Evolutionary conservation across 768 basidiomycete genomes (phyloP), one percentile per base, ranked within the genome.

Genomic region (Imleria badia): DNA sequence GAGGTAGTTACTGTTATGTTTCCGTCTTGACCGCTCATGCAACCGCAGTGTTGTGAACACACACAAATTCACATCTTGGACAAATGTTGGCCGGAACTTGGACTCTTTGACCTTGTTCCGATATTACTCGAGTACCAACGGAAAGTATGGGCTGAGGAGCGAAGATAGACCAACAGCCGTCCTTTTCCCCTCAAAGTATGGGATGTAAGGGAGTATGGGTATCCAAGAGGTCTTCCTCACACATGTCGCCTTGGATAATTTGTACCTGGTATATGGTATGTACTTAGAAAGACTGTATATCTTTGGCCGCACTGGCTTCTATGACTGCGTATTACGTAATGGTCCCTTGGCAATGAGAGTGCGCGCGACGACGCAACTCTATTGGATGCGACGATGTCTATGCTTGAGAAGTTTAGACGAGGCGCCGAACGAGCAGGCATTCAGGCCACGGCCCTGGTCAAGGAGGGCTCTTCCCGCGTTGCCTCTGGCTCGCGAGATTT

Each of bases 51-150:
- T 57, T 86, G 80, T 49, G 86, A 95, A 63, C 70, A 88, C 59
- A 92, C 93, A 0, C 92, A 95, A 60, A 72, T 99, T 10, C 92
- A 98, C 65, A 94, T 97, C 69, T 80, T 85, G 19, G 74, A 83
- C 14, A 82, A 83, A 0, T 94, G 87, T 65, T 99, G 97, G 97
- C 97, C 97, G 0, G 87, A 94, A 51, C 96, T 97, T 64, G 90
- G 94, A 6, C 66, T 98, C 3, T 77, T 82, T 52, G 91, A 98
- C 60, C 83, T 99, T 62, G 69, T 97, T 22, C 92, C 94, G 2
- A 85, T 98, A 48, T 72, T 99, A 19, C 75, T 98, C 40, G 86
- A 90, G 48, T 98, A 87, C 72, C 96, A 99, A 69, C 81, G 83
- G 43, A 89, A 88, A 67, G 70, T 79, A 6, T 91, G 87, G 87